phyloP scores from a whole-genome alignment of 2,329 filamentous ascomycete species.

The Delphinella strobiligena region DNA sequence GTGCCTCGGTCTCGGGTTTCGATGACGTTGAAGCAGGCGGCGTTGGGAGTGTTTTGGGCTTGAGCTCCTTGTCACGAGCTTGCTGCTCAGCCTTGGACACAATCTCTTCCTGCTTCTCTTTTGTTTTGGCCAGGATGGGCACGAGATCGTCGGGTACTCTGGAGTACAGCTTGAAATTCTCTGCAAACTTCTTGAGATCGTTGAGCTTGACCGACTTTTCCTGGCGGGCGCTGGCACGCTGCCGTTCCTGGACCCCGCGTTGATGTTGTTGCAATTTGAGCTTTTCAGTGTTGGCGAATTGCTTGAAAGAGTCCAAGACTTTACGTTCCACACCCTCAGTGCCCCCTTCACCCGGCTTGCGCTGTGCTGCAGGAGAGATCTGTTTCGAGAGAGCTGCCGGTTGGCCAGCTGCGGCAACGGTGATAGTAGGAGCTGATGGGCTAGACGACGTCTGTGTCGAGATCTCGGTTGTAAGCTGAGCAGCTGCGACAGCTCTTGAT shows the following conservation, averaged over 20 bases:
- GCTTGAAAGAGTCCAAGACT: slow-evolving; percentile 50
- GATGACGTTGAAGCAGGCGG: slow-evolving; percentile 15
- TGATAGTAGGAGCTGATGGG: slow-evolving; percentile 1
- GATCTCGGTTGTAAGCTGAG: not conserved
- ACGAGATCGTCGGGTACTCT: slow-evolving; percentile 87
- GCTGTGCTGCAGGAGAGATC: not conserved
- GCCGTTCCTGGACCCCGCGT: slow-evolving; percentile 37
- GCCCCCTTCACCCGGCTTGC: slow-evolving; percentile 32
- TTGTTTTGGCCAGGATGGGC: slow-evolving; percentile 91
- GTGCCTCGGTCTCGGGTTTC: slow-evolving; percentile 28
- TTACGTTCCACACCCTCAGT: slow-evolving; percentile 50
- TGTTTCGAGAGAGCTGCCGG: slow-evolving; percentile 3
- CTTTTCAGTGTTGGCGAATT: slow-evolving; percentile 52
- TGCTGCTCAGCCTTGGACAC: slow-evolving; percentile 76
- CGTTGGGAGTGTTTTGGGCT: slow-evolving; percentile 29
- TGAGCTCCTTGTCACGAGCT: slow-evolving; percentile 43
- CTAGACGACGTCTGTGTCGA: not conserved
- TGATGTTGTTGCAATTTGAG: slow-evolving; percentile 44
- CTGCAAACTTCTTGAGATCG: slow-evolving; percentile 89
- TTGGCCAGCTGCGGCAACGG: slow-evolving; percentile 1
- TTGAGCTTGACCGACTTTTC: slow-evolving; percentile 90
- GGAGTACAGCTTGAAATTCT: slow-evolving; percentile 86
- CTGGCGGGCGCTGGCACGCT: slow-evolving; percentile 42
- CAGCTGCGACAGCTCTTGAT: slow-evolving; percentile 1
- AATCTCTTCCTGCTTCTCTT: slow-evolving; percentile 86